Conservation (phyloP, 148 eudicot species). For the Cornus controversa region DNA sequence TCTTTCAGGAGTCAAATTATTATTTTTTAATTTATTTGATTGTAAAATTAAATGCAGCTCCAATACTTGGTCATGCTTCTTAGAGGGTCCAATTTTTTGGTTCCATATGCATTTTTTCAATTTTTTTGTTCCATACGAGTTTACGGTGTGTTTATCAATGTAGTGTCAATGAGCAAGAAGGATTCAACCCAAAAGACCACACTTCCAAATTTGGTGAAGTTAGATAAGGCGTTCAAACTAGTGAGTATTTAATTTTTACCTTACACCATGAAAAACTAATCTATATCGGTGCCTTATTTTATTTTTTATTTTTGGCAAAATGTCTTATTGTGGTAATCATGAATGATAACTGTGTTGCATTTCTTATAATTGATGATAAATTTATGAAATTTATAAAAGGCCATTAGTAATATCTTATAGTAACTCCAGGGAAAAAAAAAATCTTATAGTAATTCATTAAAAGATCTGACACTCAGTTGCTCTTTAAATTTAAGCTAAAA, state of each 20-base stretch:
- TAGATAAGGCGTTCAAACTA: constrained; percentile 45
- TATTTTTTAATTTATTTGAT: neutral
- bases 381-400: neutral
- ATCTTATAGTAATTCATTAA: neutral
- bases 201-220: constrained; percentile 40
- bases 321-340: neutral
- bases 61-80: neutral
- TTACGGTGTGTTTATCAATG: neutral
- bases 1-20: neutral
- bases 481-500: neutral
- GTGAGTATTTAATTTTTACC: constrained; percentile 16
- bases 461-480: neutral
- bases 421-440: too few species aligned
- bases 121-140: too few species aligned
- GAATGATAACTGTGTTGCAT: neutral
- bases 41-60: neutral
- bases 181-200: constrained; percentile 4
- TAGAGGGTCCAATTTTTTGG: neutral
- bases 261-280: neutral
- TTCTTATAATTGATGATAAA: neutral
- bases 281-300: neutral
- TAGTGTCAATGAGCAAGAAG: constrained; percentile 20
- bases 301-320: neutral
- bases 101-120: too few species aligned
- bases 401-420: neutral